These are phyloP conservation scores for Phenoliferia sp. DNA, from an alignment of 1,284 basidiomycete genomes.

Conservation along the genomic window DNA sequence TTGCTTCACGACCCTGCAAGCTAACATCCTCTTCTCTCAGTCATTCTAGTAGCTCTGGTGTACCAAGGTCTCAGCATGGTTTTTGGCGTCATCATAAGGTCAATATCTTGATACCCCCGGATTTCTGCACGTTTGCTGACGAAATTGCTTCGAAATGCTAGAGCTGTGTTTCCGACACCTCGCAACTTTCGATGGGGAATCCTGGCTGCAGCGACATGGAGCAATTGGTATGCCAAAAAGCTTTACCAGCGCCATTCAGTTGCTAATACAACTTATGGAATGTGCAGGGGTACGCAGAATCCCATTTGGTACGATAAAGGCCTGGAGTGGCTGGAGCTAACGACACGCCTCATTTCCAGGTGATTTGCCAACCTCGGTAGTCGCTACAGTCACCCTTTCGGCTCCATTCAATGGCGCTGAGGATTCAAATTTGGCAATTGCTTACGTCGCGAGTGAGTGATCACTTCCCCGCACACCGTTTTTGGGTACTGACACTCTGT, in stretches of 20 bases:
- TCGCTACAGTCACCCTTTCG: conserved; percentile 2
- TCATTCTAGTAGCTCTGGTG: conserved; percentile 28
- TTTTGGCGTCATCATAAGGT: conserved; percentile 36
- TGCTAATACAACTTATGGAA: not conserved
- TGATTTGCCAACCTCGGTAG: conserved; percentile 40
- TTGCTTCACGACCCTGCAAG: not conserved
- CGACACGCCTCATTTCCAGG: conserved; percentile 30
- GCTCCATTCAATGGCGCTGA: conserved; percentile 9
- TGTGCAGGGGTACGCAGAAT: no score
- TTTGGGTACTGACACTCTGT: no score
- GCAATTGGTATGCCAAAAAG: not conserved
- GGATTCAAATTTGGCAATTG: conserved; percentile 39
- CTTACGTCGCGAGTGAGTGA: conserved; percentile 3
- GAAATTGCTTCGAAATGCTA: no score
- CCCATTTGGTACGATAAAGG: not conserved
- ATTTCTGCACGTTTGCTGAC: not conserved
- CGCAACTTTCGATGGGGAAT: conserved; percentile 9
- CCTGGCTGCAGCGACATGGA: not conserved
- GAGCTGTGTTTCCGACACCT: not conserved
- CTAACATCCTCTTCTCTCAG: not conserved
- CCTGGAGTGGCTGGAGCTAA: not conserved
- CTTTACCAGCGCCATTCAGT: not conserved
- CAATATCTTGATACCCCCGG: not conserved
- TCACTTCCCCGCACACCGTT: no score
- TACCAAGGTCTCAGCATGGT: conserved; percentile 30